Evolutionary conservation across 2,329 filamentous ascomycete genomes (phyloP).

Genomic region (Pseudofabraea citricarpa): DNA sequence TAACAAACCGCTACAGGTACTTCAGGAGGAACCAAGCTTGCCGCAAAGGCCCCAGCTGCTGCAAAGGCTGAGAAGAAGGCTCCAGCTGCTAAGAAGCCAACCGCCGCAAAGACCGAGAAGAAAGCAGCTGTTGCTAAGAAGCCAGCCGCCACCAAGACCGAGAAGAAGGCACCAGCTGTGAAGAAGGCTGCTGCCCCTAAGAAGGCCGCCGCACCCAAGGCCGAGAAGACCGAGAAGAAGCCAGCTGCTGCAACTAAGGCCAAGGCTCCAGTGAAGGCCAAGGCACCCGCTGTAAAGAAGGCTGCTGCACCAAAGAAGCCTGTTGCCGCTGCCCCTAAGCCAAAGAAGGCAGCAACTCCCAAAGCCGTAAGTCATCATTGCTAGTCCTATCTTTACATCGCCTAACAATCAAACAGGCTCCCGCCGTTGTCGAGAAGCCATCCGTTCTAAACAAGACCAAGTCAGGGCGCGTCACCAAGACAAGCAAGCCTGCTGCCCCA

Average conservation of each 20-base stretch:
- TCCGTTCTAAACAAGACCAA: conserved; percentile 65
- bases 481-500: conserved; percentile 49
- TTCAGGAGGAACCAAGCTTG: conserved; percentile 67
- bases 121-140: conserved; percentile 31
- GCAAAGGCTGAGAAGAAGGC: conserved; percentile 29
- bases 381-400: conserved; percentile 2
- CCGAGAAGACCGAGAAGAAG: conserved; percentile 10
- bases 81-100: conserved; percentile 29
- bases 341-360: conserved; percentile 31
- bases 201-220: conserved; percentile 3
- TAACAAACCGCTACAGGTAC: conserved; percentile 44
- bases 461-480: conserved; percentile 66
- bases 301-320: conserved; percentile 40
- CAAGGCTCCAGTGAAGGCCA: conserved; percentile 32
- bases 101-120: conserved; percentile 34
- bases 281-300: conserved; percentile 37
- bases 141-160: conserved; percentile 17
- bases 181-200: conserved; percentile 30
- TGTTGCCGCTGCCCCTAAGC: no score
- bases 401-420: conserved; percentile 41
- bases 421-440: conserved; percentile 59
- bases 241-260: conserved; percentile 15
- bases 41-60: conserved; percentile 8
- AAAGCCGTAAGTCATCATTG: conserved; percentile 20
- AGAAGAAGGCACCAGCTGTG: conserved; percentile 1